A percentile compares a stretch with the other conserved stretches of the same genome.
Evolutionary conservation across 495 filamentous ascomycete genomes (phyloP).

Genomic region (Tuber melanosporum): DNA sequence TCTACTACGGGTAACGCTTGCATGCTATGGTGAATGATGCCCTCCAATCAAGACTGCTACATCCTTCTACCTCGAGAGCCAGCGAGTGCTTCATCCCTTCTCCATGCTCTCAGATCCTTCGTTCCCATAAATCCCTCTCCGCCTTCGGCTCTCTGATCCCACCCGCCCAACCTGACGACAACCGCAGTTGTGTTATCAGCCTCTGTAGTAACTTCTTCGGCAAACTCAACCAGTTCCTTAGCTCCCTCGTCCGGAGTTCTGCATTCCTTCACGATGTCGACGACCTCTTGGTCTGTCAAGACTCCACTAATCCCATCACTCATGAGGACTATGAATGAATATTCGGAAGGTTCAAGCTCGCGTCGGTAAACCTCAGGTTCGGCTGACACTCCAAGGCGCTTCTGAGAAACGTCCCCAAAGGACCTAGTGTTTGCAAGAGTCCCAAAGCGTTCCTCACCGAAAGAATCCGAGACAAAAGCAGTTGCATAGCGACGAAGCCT

Average conservation of each 20-base stretch:
- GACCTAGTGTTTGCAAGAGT: conserved; percentile 89
- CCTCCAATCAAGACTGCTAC: conserved; percentile 9
- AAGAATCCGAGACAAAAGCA: conserved; percentile 87
- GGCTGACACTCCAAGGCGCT: conserved; percentile 85
- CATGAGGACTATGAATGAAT: conserved; percentile 77
- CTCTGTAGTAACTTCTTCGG: conserved; percentile 71
- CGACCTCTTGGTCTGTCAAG: conserved; percentile 83
- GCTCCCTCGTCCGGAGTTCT: conserved; percentile 81
- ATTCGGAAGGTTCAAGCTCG: conserved; percentile 73
- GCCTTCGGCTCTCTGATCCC: conserved; percentile 86
- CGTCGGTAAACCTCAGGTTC: conserved; percentile 77
- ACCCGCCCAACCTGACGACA: conserved; percentile 83
- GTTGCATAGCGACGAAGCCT: conserved; percentile 78
- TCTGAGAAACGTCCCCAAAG: conserved; percentile 85
- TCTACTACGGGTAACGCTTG: neutral
- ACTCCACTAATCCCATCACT: conserved; percentile 81
- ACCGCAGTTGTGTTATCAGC: conserved; percentile 95
- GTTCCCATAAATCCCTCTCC: conserved; percentile 84
- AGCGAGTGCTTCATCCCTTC: conserved; percentile 74
- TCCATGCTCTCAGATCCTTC: conserved; percentile 79
- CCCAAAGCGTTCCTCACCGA: conserved; percentile 91
- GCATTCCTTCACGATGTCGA: conserved; percentile 90
- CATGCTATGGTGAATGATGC: neutral
- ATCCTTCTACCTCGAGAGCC: conserved; percentile 62
- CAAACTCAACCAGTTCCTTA: conserved; percentile 70